Evolutionary conservation across 208 protist species (phyloP), one percentile per base, ranked within the genome.

Genomic region (Leishmania braziliensis): DNA sequence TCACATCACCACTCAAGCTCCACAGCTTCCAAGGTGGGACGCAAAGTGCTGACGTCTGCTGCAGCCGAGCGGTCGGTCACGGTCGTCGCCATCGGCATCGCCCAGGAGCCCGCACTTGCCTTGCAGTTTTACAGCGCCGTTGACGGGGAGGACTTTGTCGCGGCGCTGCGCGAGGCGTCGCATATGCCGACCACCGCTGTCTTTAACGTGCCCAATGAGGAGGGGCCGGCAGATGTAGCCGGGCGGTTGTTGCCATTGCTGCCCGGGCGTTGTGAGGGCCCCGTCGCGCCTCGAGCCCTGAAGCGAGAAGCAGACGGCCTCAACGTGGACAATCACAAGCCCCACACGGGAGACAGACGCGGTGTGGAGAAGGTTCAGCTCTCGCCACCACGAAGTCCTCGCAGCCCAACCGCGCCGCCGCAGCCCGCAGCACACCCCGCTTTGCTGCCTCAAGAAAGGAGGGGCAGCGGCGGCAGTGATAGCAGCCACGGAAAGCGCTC

Each of bases 81-180:
- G 18, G 77, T 89, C 39, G 82, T 75, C 14, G 84, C 85, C 0
- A 60, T 89, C 51, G 80, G 82, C 63, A 78, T 89, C 39, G 70
- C 63, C 14, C 63, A 72, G 4, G 86, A 89, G 80, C 48, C 81
- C 2, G 73, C 79, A 48, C 86, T 89, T 65, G 86, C 80, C 29
- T 75, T 89, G 48, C 82, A 85, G 58, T 80, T 89, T 23, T 63
- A 62, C 36, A 74, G 20, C 51, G 54, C 33, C 29, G 75, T 82
- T 4, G 85, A 88, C 23, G 85, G 81, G 9, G 53, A 71, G 2
- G 68, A 54, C 56, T 83, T 88, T 66, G 85, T 84, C 3, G 51
- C 56, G 3, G 80, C 84, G 26, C 81, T 84, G 26, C 81, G 81
- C 8, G 58, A 26, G 12, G 75, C 76, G 2, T 50, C 81, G 58